Evolutionary conservation across 257 asterid genomes (phyloP).

Genomic region (Forsythia suspensa): DNA sequence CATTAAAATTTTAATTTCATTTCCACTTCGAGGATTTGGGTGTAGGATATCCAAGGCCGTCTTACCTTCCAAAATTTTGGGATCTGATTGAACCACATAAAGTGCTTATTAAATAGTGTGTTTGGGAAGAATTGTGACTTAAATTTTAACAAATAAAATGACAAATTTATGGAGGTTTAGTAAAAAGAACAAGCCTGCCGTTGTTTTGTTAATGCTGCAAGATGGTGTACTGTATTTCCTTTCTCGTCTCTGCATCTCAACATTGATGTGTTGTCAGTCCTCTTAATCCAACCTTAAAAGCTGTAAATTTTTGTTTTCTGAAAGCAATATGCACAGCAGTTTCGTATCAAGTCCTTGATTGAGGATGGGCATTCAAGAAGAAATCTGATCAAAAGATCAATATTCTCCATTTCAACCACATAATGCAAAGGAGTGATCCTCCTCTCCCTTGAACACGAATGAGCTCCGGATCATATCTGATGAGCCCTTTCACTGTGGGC

Average conservation of each 20-base stretch:
- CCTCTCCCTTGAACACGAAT: slow-evolving; percentile 28
- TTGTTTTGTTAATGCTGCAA: slow-evolving; percentile 7
- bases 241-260: slow-evolving; percentile 6
- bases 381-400: slow-evolving; percentile 10
- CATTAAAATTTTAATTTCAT: neutral
- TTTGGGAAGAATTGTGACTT: too few species aligned
- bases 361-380: neutral
- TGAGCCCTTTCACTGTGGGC: slow-evolving; percentile 11
- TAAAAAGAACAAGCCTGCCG: neutral
- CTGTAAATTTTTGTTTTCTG: neutral
- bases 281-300: slow-evolving; percentile 9
- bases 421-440: slow-evolving; percentile 22
- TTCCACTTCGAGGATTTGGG: neutral
- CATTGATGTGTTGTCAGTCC: neutral
- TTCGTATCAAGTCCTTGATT: slow-evolving; percentile 4
- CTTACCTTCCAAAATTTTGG: neutral
- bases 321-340: slow-evolving; percentile 20
- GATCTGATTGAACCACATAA: too few species aligned
- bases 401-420: neutral
- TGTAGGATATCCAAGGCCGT: neutral
- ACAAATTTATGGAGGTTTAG: too few species aligned
- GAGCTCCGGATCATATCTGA: slow-evolving; percentile 8
- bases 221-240: neutral
- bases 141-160: too few species aligned
- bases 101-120: too few species aligned